Conservation (phyloP, 1,139 yeast genomes). For the Yamadazyma sp. region DNA sequence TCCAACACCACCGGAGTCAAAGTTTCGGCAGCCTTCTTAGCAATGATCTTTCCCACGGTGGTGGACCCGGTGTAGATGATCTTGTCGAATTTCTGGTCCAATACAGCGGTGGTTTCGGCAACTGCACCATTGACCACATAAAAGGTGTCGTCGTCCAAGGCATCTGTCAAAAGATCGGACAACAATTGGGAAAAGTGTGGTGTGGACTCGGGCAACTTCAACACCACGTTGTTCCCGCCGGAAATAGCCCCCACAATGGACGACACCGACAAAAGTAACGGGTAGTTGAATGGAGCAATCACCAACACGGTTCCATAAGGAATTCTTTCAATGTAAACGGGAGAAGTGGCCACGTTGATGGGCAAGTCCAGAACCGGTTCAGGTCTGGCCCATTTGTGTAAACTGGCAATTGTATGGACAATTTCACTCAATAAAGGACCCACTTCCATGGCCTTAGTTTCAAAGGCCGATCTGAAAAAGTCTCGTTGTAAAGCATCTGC, state of each 20-base stretch:
- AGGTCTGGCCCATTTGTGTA: conserved; percentile 65
- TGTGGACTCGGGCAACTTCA: conserved; percentile 77
- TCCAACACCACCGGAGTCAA: conserved; percentile 82
- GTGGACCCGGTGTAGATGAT: conserved; percentile 86
- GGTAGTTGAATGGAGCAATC: conserved; percentile 87
- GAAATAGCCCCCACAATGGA: conserved; percentile 84
- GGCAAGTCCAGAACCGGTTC: conserved; percentile 48
- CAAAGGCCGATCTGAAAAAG: conserved; percentile 62
- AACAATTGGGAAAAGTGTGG: conserved; percentile 62
- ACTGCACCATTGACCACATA: conserved; percentile 73
- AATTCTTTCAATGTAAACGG: conserved; percentile 56
- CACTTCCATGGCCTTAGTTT: conserved; percentile 61
- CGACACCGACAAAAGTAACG: conserved; percentile 60
- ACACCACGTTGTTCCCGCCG: conserved; percentile 79
- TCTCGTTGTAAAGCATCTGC: conserved; percentile 63
- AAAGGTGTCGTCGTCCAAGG: conserved; percentile 57
- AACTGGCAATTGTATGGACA: conserved; percentile 55
- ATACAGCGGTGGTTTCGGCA: conserved; percentile 64
- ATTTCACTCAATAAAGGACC: conserved; percentile 55
- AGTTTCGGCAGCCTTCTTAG: conserved; percentile 78
- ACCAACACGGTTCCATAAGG: conserved; percentile 79
- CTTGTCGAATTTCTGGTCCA: conserved; percentile 72
- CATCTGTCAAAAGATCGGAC: conserved; percentile 52
- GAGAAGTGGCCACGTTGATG: conserved; percentile 43
- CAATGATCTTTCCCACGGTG: conserved; percentile 73